Evolutionary conservation across 2,329 filamentous ascomycete species (phyloP).

Genomic region (Hymenoscyphus fructigenus): DNA sequence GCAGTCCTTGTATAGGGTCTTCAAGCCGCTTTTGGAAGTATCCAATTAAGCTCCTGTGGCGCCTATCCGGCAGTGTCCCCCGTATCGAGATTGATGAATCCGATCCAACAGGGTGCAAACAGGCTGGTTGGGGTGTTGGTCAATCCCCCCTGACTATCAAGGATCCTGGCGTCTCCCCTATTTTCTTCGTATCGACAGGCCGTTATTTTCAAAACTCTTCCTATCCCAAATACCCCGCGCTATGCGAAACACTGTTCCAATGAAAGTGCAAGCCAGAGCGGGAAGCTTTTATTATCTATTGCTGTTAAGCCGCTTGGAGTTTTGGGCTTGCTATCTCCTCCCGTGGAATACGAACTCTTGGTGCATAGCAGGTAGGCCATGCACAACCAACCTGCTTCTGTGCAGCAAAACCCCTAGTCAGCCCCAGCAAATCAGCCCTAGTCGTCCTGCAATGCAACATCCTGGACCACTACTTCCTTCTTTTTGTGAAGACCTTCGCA

Average conservation of each 20-base stretch:
- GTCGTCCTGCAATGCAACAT: conserved; percentile 8
- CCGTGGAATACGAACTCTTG: conserved; percentile 10
- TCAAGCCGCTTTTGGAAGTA: not conserved
- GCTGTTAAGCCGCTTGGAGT: not conserved
- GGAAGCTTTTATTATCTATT: not conserved
- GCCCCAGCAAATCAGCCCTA: conserved; percentile 16
- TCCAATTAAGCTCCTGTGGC: not conserved
- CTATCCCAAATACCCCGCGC: not conserved
- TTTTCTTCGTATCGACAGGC: not conserved
- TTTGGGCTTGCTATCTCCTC: not conserved
- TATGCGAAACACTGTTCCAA: not conserved
- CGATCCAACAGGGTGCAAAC: not conserved
- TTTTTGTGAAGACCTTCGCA: not conserved
- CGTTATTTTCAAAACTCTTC: not conserved
- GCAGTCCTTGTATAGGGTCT: not conserved
- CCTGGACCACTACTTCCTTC: not conserved
- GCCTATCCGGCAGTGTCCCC: not conserved
- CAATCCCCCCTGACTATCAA: not conserved
- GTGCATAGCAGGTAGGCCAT: conserved; percentile 1
- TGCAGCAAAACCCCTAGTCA: conserved; percentile 9
- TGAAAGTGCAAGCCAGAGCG: not conserved
- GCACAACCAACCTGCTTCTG: conserved; percentile 1
- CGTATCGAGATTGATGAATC: conserved; percentile 2
- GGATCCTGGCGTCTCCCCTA: not conserved
- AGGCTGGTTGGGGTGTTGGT: not conserved